Conservation (phyloP, 2,329 filamentous ascomycete genomes). For the Madurella mycetomatis region DNA sequence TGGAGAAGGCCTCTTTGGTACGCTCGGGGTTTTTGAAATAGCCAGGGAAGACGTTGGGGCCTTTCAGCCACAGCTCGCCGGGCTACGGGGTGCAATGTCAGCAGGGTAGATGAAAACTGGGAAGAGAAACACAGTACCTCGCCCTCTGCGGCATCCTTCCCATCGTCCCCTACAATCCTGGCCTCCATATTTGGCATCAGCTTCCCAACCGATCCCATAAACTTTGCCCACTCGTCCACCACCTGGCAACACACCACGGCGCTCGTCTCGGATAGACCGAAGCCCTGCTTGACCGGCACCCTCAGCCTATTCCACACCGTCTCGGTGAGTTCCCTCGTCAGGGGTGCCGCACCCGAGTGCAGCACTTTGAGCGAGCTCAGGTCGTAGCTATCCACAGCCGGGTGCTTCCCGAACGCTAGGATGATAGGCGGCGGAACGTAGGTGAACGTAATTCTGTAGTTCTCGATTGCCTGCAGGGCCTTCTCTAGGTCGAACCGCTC, state of each 20-base stretch:
- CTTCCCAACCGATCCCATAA: conserved; percentile 73
- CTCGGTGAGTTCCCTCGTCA: conserved; percentile 75
- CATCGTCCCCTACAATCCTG: conserved; percentile 68
- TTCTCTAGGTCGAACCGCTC: conserved; percentile 75
- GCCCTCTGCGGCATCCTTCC: conserved; percentile 51
- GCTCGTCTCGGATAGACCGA: conserved; percentile 82
- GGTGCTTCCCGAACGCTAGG: conserved; percentile 74
- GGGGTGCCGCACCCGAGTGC: conserved; percentile 81
- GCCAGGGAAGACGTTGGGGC: conserved; percentile 75
- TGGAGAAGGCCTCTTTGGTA: conserved; percentile 65
- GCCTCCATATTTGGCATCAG: conserved; percentile 75
- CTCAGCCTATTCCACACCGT: conserved; percentile 69
- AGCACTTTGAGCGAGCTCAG: conserved; percentile 74
- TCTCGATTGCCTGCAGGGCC: conserved; percentile 73
- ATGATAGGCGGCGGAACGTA: conserved; percentile 85
- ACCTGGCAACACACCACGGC: conserved; percentile 72
- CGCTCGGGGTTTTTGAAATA: conserved; percentile 71
- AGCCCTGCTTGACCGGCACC: conserved; percentile 85
- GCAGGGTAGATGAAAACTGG: background rate
- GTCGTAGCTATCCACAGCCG: conserved; percentile 74
- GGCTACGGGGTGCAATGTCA: conserved; percentile 35
- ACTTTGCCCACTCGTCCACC: conserved; percentile 70
- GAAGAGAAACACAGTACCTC: conserved; percentile 29
- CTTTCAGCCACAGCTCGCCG: conserved; percentile 74
- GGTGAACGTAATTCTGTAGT: conserved; percentile 68